phyloP scores from a whole-genome alignment of 176 grass and related monocot genomes.

The Lolium perenne region DNA sequence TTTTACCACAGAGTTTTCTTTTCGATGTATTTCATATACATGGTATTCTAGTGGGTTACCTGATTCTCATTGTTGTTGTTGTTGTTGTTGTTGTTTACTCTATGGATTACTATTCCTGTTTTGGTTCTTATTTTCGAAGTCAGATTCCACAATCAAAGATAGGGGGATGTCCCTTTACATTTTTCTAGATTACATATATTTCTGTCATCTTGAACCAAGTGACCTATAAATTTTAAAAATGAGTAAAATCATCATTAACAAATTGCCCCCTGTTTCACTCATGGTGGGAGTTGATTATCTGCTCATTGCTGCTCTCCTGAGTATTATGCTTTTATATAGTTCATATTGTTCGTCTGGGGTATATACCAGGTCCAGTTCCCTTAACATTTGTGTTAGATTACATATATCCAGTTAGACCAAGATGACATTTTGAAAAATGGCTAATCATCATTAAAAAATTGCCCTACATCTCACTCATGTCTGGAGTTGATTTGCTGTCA shows the following conservation, averaged over 20 bases:
- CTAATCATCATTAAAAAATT: too few relatives aligned
- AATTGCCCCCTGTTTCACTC: background rate
- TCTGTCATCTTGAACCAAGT: background rate
- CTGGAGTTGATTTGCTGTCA: too few relatives aligned
- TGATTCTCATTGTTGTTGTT: background rate
- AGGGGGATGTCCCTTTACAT: background rate
- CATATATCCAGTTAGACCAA: too few relatives aligned
- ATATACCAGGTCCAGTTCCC: too few relatives aligned
- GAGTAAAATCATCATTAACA: background rate
- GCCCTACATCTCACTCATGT: too few relatives aligned
- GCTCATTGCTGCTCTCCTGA: too few relatives aligned
- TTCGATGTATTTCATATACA: background rate
- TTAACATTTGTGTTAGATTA: too few relatives aligned
- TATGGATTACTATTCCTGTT: background rate
- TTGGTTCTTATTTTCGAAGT: background rate
- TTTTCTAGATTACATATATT: background rate
- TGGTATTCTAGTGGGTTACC: background rate
- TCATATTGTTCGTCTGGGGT: too few relatives aligned
- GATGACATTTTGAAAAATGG: too few relatives aligned
- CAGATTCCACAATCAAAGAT: background rate
- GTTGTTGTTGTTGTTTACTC: background rate
- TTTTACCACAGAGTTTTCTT: background rate
- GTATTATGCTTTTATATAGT: too few relatives aligned
- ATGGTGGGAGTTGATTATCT: background rate
- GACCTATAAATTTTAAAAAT: background rate